phyloP scores from a whole-genome alignment of 805 yeast genomes.

The Candida maesae region DNA sequence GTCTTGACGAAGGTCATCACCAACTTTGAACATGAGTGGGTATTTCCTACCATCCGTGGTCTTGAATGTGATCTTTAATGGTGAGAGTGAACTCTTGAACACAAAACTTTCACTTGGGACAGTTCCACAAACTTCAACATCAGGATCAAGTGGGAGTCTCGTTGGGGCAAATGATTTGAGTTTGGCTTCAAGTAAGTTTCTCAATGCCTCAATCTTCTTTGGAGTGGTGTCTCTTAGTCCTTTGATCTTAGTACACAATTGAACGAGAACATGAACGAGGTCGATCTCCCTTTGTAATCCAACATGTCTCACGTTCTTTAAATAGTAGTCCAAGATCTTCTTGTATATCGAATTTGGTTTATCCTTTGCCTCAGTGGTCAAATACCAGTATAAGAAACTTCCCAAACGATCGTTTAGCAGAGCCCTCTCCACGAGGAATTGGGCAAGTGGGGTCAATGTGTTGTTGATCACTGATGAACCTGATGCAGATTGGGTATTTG shows the following conservation, averaged over 20 bases:
- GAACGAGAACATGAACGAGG: slow-evolving; percentile 61
- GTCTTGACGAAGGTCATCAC: slow-evolving; percentile 93
- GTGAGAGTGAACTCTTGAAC: slow-evolving; percentile 87
- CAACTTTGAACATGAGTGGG: slow-evolving; percentile 89
- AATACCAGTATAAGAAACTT: slow-evolving; percentile 86
- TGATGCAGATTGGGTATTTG: slow-evolving; percentile 15
- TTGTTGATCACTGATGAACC: slow-evolving; percentile 21
- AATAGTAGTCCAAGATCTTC: slow-evolving; percentile 45
- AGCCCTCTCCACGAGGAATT: slow-evolving; percentile 72
- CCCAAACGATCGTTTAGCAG: slow-evolving; percentile 64
- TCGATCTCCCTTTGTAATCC: slow-evolving; percentile 57
- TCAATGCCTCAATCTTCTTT: slow-evolving; percentile 66
- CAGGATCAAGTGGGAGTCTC: slow-evolving; percentile 81
- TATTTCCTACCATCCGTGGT: slow-evolving; percentile 52
- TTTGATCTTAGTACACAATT: slow-evolving; percentile 62
- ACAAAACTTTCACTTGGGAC: slow-evolving; percentile 78
- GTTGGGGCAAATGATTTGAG: slow-evolving; percentile 51
- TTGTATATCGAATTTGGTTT: slow-evolving; percentile 41
- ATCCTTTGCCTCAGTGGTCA: slow-evolving; percentile 83
- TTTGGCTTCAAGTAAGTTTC: slow-evolving; percentile 38
- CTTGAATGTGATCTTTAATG: slow-evolving; percentile 76
- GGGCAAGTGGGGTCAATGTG: slow-evolving; percentile 58
- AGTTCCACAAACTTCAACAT: slow-evolving; percentile 67
- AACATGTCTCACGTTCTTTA: slow-evolving; percentile 30
- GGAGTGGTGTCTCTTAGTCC: slow-evolving; percentile 70